Base-by-base conservation (phyloP, 2,329 filamentous ascomycete genomes). In the Fonsecaea erecta region DNA sequence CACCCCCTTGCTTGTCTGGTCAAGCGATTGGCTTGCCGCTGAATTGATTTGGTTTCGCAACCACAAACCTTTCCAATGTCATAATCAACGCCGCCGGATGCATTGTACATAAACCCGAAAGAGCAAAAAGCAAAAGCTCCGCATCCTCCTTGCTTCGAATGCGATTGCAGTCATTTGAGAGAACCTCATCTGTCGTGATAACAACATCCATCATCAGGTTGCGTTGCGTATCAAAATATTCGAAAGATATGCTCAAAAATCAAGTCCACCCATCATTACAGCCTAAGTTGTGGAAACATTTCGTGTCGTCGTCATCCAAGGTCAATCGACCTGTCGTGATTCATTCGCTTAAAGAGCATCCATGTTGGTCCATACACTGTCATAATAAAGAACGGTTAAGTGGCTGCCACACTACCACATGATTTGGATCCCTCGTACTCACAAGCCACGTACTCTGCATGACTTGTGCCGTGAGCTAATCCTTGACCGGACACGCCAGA, bases 31-130 rank as follows among this genome's bases (percentile, higher is more conserved):
- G n/a, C 21, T 48, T 21, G 43, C 43, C 21, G 43, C 21, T 26
- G 43, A 48, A 26, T 54, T 54, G 52, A n/a, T 32, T 54, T 46
- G 55, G 55, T 58, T 58, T 58, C 24, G 55, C 55, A 58, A 58
- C 55, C 55, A 48, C 16, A 16, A 26, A 18, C 28, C 26, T 40
- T 58, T 58, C 21, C 43, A 26, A 24, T 48, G 9, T 48, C 43
- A 24, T 24, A 12, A 46, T 46, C n/a, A 24, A 48, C 43, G 43
- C 43, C 43, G 40, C 43, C 43, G 2, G 9, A 24, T 48, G 43
- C 43, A 48, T 24, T 48, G 43, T 48, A 48, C 43, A 48, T 48
- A 48, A 48, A 48, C 21, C 43, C 43, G 43, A 48, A 24, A 24
- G 26, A 48, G 18, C 8, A 24, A 48, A 26, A 58, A 26, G 21